Conservation (phyloP, 1,284 basidiomycete species). For the Gymnopus androsaceus region DNA sequence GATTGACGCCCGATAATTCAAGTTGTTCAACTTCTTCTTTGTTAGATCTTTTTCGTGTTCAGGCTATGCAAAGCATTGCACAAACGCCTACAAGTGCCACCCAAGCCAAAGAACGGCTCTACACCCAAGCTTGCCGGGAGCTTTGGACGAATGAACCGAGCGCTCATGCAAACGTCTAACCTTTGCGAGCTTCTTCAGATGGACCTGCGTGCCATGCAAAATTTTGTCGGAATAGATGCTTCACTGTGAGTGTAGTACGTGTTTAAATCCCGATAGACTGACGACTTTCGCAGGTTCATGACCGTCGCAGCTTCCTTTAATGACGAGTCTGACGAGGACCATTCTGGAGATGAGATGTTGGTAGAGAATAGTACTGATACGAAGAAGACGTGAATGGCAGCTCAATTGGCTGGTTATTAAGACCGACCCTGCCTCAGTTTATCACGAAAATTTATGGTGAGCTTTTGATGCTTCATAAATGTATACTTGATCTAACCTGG, state of each 20-base stretch:
- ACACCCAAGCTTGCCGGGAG: constrained; percentile 66
- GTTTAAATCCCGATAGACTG: neutral
- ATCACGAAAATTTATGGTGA: no score
- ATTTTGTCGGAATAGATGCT: constrained; percentile 69
- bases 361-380: neutral
- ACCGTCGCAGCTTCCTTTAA: constrained; percentile 58
- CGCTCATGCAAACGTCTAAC: constrained; percentile 65
- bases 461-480: no score
- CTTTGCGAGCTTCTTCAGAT: constrained; percentile 70
- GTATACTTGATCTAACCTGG: no score
- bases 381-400: neutral
- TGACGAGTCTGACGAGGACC: constrained; percentile 40
- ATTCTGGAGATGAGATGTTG: no score
- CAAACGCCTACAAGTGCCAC: constrained; percentile 56
- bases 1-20: no score
- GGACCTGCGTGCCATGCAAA: constrained; percentile 71
- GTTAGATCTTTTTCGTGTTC: no score
- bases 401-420: no score
- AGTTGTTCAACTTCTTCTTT: no score
- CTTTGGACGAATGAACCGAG: constrained; percentile 60
- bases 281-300: constrained; percentile 53
- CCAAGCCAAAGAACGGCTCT: constrained; percentile 72
- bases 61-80: constrained; percentile 1
- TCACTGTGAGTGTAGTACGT: constrained; percentile 55
- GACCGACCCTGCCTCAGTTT: no score